Percentiles rank a stretch among this genome's conserved stretches.
These are phyloP conservation scores for Plasmodium cynomolgi DNA, from an alignment of 169 alveolate genomes.

Conservation along the genomic window DNA sequence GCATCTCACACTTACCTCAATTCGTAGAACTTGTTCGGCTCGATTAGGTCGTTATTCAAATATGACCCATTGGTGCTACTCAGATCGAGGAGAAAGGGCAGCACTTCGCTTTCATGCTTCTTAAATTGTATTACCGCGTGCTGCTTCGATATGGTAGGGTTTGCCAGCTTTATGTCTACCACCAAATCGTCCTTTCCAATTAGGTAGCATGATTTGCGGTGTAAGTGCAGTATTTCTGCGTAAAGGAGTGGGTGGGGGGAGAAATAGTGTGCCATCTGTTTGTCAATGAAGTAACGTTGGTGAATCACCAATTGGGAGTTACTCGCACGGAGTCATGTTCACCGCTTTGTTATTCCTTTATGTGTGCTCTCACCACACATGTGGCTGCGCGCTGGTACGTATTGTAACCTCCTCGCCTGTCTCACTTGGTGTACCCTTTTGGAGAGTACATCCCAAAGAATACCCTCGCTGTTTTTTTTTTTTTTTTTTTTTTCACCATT, in stretches of 20 bases:
- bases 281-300: not conserved
- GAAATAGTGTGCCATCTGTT: not conserved
- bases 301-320: not conserved
- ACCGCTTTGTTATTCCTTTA: not conserved
- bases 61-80: slow-evolving; percentile 95
- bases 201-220: slow-evolving; percentile 82
- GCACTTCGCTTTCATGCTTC: slow-evolving; percentile 77
- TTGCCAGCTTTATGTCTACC: slow-evolving; percentile 90
- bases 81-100: slow-evolving; percentile 96
- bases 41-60: slow-evolving; percentile 92
- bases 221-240: slow-evolving; percentile 84
- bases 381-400: not conserved
- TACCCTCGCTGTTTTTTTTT: not conserved
- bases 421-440: not conserved
- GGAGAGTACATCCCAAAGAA: not conserved
- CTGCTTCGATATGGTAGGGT: slow-evolving; percentile 92
- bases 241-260: not conserved
- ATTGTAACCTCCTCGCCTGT: not conserved
- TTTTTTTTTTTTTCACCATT: not conserved
- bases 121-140: slow-evolving; percentile 98
- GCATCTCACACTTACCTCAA: slow-evolving; percentile 76
- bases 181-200: slow-evolving; percentile 95
- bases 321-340: not conserved
- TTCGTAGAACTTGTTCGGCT: slow-evolving; percentile 93
- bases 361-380: not conserved